Conservation (phyloP, 331 rosid genomes). For the Cydonia oblonga region DNA sequence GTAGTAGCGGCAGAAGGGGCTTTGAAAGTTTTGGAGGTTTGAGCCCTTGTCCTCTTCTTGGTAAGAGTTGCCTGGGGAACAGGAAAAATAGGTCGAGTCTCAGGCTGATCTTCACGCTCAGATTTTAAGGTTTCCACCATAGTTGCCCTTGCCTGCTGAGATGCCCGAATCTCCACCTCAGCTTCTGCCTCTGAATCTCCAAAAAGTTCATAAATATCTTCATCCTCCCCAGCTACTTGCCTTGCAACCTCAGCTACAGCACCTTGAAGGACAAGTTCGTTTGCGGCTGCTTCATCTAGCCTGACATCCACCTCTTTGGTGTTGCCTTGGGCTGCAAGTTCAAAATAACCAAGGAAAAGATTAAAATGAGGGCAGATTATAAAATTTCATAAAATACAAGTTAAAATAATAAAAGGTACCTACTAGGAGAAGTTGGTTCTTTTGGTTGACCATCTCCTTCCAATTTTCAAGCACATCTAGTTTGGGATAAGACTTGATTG, state of each 20-base stretch:
- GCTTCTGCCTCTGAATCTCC: accelerated
- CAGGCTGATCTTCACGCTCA: accelerated
- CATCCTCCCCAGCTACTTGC: no score
- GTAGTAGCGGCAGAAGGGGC: accelerated
- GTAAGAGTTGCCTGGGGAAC: accelerated
- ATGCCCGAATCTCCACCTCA: accelerated
- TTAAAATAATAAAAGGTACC: no score
- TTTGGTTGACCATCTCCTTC: no score
- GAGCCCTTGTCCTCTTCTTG: accelerated
- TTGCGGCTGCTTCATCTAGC: no score
- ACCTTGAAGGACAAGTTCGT: accelerated
- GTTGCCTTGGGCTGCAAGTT: no score
- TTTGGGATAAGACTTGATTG: no score
- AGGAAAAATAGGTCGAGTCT: no score
- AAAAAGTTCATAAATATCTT: accelerated
- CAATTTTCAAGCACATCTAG: accelerated
- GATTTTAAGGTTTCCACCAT: accelerated
- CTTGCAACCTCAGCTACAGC: accelerated
- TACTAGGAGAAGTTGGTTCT: no score
- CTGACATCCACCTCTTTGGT: no score
- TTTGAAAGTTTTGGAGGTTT: accelerated
- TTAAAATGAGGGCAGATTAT: no score
- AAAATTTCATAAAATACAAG: no score
- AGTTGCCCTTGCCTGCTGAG: accelerated
- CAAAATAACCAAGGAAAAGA: accelerated